Percentiles rank a stretch among this genome's conserved stretches.
Evolutionary conservation across 768 basidiomycete genomes (phyloP).

Genomic region (Stropharia rugosoannulata): DNA sequence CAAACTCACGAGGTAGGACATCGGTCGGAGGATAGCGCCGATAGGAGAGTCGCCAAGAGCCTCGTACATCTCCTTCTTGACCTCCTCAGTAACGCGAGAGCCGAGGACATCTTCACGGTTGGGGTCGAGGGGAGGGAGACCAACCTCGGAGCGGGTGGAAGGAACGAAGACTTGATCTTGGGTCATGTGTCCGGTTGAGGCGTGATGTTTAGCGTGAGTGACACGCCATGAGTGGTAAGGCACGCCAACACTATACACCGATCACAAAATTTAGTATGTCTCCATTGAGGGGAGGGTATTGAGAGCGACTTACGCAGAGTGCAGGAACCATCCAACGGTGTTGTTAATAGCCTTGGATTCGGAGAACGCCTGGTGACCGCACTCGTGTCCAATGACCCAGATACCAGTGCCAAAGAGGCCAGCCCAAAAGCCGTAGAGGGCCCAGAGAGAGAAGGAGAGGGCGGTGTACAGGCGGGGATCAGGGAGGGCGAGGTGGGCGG

Average conservation of each 20-base stretch:
- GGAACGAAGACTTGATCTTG: slow-evolving; percentile 98
- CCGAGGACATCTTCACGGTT: slow-evolving; percentile 66
- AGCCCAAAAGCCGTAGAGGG: slow-evolving; percentile 75
- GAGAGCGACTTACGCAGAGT: slow-evolving; percentile 67
- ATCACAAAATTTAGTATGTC: slow-evolving; percentile 13
- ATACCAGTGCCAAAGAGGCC: slow-evolving; percentile 90
- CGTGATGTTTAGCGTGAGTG: slow-evolving; percentile 93
- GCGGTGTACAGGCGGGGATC: slow-evolving; percentile 61
- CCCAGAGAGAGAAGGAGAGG: slow-evolving; percentile 70
- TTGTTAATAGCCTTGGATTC: slow-evolving; percentile 92
- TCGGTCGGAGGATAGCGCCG: slow-evolving; percentile 52
- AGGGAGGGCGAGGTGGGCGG: slow-evolving; percentile 52
- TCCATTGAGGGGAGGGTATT: slow-evolving; percentile 11
- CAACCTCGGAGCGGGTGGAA: slow-evolving; percentile 73
- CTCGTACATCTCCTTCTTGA: slow-evolving; percentile 76
- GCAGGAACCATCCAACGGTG: slow-evolving; percentile 87
- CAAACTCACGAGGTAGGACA: slow-evolving; percentile 57
- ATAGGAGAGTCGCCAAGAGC: slow-evolving; percentile 92
- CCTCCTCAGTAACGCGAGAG: slow-evolving; percentile 60
- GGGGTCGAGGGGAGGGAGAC: slow-evolving; percentile 65
- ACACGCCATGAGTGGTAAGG: slow-evolving; percentile 98
- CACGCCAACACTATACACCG: slow-evolving; percentile 71
- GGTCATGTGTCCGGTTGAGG: slow-evolving; percentile 89
- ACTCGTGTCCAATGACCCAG: slow-evolving; percentile 95
- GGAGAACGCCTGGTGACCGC: slow-evolving; percentile 96